A percentile compares a stretch with the other conserved stretches of the same genome.
phyloP scores from a whole-genome alignment of 176 grass and related monocot species.

The Rhipidocladum racemiflorum region DNA sequence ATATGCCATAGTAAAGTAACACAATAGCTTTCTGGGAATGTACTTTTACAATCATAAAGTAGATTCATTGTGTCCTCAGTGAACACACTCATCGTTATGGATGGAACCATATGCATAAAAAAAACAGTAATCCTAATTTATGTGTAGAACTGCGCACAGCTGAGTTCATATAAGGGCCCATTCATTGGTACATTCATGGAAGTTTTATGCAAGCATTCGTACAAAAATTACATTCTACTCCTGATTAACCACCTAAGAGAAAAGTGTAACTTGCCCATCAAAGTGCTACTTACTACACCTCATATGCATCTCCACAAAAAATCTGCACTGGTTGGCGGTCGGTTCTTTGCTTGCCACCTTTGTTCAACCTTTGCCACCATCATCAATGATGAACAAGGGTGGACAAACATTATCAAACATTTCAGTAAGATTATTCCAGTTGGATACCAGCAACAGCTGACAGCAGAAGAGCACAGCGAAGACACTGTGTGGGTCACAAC shows the following conservation, averaged over 20 bases:
- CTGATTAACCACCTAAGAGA: background rate
- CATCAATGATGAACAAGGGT: background rate
- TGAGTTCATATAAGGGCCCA: background rate
- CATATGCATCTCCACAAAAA: background rate
- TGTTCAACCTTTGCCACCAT: background rate
- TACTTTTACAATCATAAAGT: background rate
- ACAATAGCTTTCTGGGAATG: background rate
- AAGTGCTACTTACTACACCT: background rate
- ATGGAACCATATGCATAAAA: background rate
- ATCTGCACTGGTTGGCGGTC: too few relatives aligned
- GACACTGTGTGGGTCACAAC: background rate
- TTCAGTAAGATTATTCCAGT: background rate
- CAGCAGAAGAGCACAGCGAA: background rate
- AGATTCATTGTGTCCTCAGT: background rate
- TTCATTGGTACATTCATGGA: background rate
- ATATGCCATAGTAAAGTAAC: background rate
- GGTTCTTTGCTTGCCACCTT: background rate
- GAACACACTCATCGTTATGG: background rate
- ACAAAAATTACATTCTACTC: background rate
- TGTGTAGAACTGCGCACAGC: background rate
- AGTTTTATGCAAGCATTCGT: background rate
- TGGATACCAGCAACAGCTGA: background rate
- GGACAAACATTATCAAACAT: background rate
- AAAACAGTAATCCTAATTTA: background rate
- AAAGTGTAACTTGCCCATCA: background rate